Evolutionary conservation across 129 eudicot species (phyloP).

Genomic region (Oenanthe sinensis): DNA sequence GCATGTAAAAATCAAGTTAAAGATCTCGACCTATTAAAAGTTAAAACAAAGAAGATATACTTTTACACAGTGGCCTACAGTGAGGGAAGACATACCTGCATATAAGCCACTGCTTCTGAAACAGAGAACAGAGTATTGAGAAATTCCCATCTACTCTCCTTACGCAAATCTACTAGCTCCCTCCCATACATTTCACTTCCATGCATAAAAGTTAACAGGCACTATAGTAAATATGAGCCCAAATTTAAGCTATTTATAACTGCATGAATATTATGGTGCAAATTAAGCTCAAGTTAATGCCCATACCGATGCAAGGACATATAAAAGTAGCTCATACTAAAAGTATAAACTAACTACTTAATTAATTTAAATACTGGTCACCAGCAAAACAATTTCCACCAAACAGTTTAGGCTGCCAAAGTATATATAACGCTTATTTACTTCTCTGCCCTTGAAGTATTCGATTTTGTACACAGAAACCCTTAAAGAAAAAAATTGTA

Average conservation of each 20-base stretch:
- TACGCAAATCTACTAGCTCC: constrained; percentile 92
- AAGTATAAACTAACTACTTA: background rate
- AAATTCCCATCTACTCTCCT: constrained; percentile 91
- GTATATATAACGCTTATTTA: too few species aligned
- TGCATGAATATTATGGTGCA: background rate
- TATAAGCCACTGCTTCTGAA: constrained; percentile 94
- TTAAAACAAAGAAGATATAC: constrained; percentile 10
- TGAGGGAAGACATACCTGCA: constrained; percentile 65
- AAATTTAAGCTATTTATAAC: constrained; percentile 13
- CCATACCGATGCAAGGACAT: constrained; percentile 5
- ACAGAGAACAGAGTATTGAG: constrained; percentile 90
- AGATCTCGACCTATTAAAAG: constrained; percentile 10
- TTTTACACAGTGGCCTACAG: constrained; percentile 6
- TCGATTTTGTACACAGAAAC: too few species aligned
- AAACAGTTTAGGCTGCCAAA: constrained; percentile 8
- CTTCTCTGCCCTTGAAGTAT: too few species aligned
- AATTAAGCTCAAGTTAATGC: constrained; percentile 7
- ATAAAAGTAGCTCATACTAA: constrained; percentile 3
- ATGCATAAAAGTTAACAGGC: constrained; percentile 35
- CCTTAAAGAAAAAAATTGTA: too few species aligned
- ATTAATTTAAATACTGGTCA: background rate
- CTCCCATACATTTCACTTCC: constrained; percentile 95
- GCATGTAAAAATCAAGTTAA: background rate
- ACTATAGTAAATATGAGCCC: constrained; percentile 15
- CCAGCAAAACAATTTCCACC: background rate